These are phyloP conservation scores for Ganoderma sp. DNA, from an alignment of 1,284 basidiomycete species.

Conservation along the genomic window DNA sequence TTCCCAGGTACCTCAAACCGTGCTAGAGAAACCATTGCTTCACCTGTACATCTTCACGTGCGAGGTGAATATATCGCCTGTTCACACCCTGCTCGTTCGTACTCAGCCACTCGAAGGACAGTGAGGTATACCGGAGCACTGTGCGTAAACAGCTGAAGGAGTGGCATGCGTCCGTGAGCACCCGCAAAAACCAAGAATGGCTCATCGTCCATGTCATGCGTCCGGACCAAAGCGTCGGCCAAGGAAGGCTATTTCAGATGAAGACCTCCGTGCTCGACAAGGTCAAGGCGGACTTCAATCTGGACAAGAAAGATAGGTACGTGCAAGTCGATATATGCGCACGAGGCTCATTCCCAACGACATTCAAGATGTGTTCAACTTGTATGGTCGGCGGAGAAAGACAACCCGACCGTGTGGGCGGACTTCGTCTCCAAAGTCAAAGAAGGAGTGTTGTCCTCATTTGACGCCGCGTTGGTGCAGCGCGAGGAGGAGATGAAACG, in stretches of 20 bases:
- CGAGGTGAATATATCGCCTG: conserved; percentile 62
- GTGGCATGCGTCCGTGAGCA: conserved; percentile 76
- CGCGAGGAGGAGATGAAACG: conserved; percentile 89
- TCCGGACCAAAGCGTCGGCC: conserved; percentile 64
- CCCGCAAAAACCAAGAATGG: conserved; percentile 88
- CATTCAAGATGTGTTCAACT: conserved; percentile 77
- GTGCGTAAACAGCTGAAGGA: conserved; percentile 89
- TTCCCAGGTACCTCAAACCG: conserved; percentile 77
- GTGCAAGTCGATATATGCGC: conserved; percentile 24
- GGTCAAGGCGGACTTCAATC: conserved; percentile 91
- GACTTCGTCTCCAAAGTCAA: conserved; percentile 91
- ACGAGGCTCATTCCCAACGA: conserved; percentile 6
- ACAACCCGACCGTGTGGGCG: conserved; percentile 87
- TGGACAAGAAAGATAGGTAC: conserved; percentile 87
- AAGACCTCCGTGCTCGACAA: conserved; percentile 90
- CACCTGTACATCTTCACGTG: conserved; percentile 88
- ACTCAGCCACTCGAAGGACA: conserved; percentile 61
- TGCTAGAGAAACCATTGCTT: conserved; percentile 86
- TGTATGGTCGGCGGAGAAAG: conserved; percentile 66
- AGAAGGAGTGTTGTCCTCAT: conserved; percentile 82
- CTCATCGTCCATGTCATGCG: conserved; percentile 85
- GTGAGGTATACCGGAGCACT: conserved; percentile 79
- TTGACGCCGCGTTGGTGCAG: conserved; percentile 79
- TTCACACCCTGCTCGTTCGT: conserved; percentile 14
- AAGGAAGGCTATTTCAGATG: conserved; percentile 78